These are phyloP conservation scores for Elsinoe perseae DNA, from an alignment of 2,329 filamentous ascomycete species.

Conservation along the genomic window DNA sequence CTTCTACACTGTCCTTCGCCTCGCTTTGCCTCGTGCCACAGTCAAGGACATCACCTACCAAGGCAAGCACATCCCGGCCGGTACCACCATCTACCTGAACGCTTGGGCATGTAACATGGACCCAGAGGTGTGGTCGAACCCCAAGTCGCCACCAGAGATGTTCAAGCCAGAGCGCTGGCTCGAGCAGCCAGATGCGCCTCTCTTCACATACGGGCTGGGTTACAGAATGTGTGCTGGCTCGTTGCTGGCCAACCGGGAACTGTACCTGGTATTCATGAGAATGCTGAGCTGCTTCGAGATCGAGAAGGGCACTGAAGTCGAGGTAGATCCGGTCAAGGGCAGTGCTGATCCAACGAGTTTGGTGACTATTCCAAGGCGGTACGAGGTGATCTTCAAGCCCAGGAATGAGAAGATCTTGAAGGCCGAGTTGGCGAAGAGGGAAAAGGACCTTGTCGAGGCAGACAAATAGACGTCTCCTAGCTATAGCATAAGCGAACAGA, in stretches of 20 bases:
- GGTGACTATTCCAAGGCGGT: slow-evolving; percentile 53
- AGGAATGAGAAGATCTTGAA: slow-evolving; percentile 41
- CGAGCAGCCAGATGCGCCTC: slow-evolving; percentile 54
- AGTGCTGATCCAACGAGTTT: slow-evolving; percentile 55
- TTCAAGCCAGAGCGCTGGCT: slow-evolving; percentile 58
- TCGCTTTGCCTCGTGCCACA: slow-evolving; percentile 55
- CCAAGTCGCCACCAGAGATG: slow-evolving; percentile 33
- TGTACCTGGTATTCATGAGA: slow-evolving; percentile 57
- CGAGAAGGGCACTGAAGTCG: slow-evolving; percentile 46
- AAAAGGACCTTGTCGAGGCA: slow-evolving; percentile 17
- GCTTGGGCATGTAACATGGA: slow-evolving; percentile 64
- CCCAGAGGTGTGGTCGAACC: slow-evolving; percentile 50
- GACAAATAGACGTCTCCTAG: neutral
- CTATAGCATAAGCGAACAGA: slow-evolving; percentile 15
- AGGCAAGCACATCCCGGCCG: slow-evolving; percentile 51
- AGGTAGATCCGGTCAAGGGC: slow-evolving; percentile 53
- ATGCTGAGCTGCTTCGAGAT: slow-evolving; percentile 56
- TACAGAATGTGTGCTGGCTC: slow-evolving; percentile 62
- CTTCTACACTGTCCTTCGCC: slow-evolving; percentile 55
- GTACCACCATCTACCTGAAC: slow-evolving; percentile 58
- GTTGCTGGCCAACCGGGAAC: slow-evolving; percentile 55
- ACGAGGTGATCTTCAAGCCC: slow-evolving; percentile 52
- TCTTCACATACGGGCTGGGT: slow-evolving; percentile 59
- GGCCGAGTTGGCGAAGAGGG: slow-evolving; percentile 32
- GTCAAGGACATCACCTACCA: slow-evolving; percentile 54